Percentiles rank a stretch among this genome's conserved stretches.
phyloP scores from a whole-genome alignment of 768 basidiomycete genomes.

The Harrya chromipes region DNA sequence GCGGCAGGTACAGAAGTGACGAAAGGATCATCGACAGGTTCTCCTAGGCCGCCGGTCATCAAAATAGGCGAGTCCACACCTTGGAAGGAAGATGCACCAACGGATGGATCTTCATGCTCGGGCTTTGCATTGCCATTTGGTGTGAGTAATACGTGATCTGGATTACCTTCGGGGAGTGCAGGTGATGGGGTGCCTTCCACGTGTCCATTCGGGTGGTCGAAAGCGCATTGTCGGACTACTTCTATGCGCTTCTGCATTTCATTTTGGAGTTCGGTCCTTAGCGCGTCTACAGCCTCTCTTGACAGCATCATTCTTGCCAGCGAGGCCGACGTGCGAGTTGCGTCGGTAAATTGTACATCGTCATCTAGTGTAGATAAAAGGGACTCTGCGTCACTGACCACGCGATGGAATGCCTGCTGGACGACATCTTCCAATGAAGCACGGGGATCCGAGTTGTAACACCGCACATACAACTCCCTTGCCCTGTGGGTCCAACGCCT shows the following conservation, averaged over 20 bases:
- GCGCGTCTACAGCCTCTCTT: constrained; percentile 45
- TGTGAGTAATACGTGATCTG: neutral
- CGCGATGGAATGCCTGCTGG: constrained; percentile 29
- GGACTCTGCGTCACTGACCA: constrained; percentile 34
- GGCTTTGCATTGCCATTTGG: neutral
- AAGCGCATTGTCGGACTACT: constrained; percentile 9
- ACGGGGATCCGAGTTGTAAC: constrained; percentile 7
- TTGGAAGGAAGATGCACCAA: neutral
- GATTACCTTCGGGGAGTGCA: neutral
- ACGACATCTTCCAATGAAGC: constrained; percentile 17
- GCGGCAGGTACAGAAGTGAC: neutral
- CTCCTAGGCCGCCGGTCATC: neutral
- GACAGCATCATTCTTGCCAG: constrained; percentile 51
- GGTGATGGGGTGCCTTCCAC: neutral
- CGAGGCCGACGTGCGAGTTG: constrained; percentile 37
- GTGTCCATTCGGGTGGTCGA: neutral
- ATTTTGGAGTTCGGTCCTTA: constrained; percentile 55
- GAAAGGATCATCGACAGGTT: constrained; percentile 12
- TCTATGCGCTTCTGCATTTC: constrained; percentile 52
- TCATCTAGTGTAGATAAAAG: constrained; percentile 36
- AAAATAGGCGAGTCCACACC: constrained; percentile 1
- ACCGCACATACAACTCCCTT: constrained; percentile 39
- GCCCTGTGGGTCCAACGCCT: constrained; percentile 54
- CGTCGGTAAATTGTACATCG: constrained; percentile 22
- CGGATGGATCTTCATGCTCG: neutral